A percentile compares a stretch with the other conserved stretches of the same genome.
Conservation (phyloP, 352 stramenopile genomes). For the Peronospora belbahrii region DNA sequence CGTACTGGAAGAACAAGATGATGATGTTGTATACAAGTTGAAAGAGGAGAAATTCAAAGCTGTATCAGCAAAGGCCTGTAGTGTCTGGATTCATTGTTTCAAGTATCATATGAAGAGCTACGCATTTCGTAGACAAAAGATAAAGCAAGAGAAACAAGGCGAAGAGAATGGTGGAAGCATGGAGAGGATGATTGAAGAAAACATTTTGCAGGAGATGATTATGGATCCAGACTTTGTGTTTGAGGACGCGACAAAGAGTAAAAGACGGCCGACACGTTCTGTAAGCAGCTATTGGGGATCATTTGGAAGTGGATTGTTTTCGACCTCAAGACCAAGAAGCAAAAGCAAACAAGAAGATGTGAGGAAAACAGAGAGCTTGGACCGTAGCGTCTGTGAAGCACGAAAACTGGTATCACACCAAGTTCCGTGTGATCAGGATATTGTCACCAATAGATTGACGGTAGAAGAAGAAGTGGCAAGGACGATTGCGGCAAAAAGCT, state of each 20-base stretch:
- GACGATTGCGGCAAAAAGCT: constrained; percentile 1
- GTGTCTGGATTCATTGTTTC: constrained; percentile 58
- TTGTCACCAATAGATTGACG: not conserved
- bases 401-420: not conserved
- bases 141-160: not conserved
- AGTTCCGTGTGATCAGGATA: constrained; percentile 14
- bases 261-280: constrained; percentile 14
- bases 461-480: constrained; percentile 6
- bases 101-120: constrained; percentile 56
- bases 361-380: constrained; percentile 7
- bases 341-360: constrained; percentile 7
- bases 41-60: constrained; percentile 39
- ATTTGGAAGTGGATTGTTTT: constrained; percentile 9
- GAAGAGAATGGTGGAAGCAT: not conserved
- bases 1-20: not conserved
- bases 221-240: constrained; percentile 41
- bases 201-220: no score
- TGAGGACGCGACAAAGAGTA: constrained; percentile 23
- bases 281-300: constrained; percentile 7
- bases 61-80: constrained; percentile 36
- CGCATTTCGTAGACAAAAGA: constrained; percentile 11
- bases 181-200: not conserved
- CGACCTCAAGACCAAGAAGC: constrained; percentile 2
- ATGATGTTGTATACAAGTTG: no score
- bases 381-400: constrained; percentile 2